phyloP scores from a whole-genome alignment of 1,284 basidiomycete species.

The Leccinum fuscescens region DNA sequence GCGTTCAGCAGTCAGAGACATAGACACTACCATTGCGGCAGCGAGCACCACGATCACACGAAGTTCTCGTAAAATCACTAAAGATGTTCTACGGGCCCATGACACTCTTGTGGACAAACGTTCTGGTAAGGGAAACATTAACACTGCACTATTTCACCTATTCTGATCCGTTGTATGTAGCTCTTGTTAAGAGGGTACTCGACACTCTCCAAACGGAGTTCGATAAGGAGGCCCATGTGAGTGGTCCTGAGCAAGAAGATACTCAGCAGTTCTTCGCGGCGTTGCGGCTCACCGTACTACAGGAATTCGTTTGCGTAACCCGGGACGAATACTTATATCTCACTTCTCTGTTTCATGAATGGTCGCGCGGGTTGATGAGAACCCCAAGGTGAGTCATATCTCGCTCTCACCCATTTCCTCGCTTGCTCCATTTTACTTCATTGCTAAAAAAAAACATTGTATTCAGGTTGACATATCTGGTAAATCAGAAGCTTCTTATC shows the following conservation, averaged over 20 bases:
- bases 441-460: not conserved
- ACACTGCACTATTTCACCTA: not conserved
- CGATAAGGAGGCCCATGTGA: not conserved
- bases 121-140: not conserved
- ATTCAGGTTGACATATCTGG: not conserved
- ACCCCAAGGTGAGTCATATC: not conserved
- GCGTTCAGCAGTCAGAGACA: not conserved
- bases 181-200: not conserved
- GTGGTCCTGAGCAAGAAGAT: not conserved
- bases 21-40: not conserved
- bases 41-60: not conserved
- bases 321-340: not conserved
- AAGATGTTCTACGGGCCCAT: not conserved
- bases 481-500: not conserved
- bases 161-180: not conserved
- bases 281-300: not conserved
- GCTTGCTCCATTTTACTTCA: too few relatives aligned
- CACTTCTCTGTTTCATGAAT: not conserved
- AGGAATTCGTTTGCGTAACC: not conserved
- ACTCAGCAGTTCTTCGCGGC: not conserved
- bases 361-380: not conserved
- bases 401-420: not conserved
- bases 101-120: not conserved
- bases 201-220: not conserved
- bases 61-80: not conserved